Evolutionary conservation across 1,284 basidiomycete genomes (phyloP).

Genomic region (Rhodotorula sp.): DNA sequence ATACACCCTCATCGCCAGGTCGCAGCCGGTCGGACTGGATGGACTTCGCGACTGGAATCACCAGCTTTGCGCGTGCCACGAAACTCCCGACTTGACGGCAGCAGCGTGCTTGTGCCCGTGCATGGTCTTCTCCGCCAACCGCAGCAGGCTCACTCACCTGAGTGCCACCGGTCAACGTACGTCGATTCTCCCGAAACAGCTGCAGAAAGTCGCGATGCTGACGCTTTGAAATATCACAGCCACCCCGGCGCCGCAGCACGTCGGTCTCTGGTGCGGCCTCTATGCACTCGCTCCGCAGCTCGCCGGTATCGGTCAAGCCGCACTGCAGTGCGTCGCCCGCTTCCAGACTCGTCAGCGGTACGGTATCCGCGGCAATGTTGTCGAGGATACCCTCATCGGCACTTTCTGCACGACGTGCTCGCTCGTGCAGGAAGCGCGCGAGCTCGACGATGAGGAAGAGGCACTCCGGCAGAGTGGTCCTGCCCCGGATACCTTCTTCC

Average conservation of each 20-base stretch:
- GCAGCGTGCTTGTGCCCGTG: conserved; percentile 30
- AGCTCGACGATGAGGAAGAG: conserved; percentile 35
- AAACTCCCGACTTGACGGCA: conserved; percentile 21
- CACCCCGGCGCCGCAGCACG: conserved; percentile 11
- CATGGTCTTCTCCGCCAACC: conserved; percentile 28
- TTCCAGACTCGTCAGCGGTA: conserved; percentile 34
- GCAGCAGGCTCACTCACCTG: conserved; percentile 17
- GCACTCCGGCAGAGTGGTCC: conserved; percentile 5
- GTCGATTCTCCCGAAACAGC: not conserved
- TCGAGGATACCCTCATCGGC: conserved; percentile 35
- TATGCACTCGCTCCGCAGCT: conserved; percentile 34
- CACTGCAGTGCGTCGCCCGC: conserved; percentile 31
- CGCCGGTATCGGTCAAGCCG: conserved; percentile 32
- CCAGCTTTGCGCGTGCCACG: conserved; percentile 19
- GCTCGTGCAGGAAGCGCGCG: conserved; percentile 37
- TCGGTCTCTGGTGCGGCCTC: conserved; percentile 29
- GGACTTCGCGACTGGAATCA: conserved; percentile 32
- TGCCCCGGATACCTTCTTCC: conserved; percentile 16
- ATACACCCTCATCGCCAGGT: not conserved
- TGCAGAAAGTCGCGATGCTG: not conserved
- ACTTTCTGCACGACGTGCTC: conserved; percentile 32
- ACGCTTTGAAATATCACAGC: conserved; percentile 3
- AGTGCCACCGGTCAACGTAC: conserved; percentile 24
- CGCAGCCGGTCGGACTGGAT: conserved; percentile 25
- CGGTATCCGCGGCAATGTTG: conserved; percentile 29